Evolutionary conservation across 2,329 filamentous ascomycete species (phyloP), one percentile per base, ranked within the genome.

Genomic region (Tolypocladium ovalisporum): DNA sequence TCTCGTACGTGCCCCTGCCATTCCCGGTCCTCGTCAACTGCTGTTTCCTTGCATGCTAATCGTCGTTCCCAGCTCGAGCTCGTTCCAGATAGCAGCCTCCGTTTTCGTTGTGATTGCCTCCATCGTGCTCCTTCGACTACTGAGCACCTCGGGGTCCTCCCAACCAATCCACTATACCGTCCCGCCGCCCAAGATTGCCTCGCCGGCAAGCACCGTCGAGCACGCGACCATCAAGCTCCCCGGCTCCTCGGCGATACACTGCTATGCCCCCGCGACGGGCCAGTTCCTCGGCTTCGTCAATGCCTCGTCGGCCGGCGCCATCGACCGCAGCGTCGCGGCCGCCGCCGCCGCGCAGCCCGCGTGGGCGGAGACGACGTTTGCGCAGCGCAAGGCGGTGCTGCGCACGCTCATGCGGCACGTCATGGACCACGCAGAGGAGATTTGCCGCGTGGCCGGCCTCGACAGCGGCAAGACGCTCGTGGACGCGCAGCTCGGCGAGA

Each of bases 381-480:
- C 80, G 10, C 80, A 96, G 70, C 82, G 94, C 59, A 81, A 87
- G 62, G 86, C 82, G 65, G 90, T 99, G 52, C 79, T 99, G 61
- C 84, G 85, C 59, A 90, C 90, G 8, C 78, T 99, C 67, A 77
- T 96, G 64, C 87, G 86, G 72, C 86, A 92, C 64, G 80, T 99
- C 12, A 81, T 99, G 58, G 88, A 95, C 62, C 88, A 97, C 69
- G 91, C 97, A 70, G 88, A 93, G 62, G 80, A 87, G 32, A 95
- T 99, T 64, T 92, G 90, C 65, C 82, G 84, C 19, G 84, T 90
- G 35, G 93, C 92, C 54, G 95, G 90, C 67, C 79, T 96, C 39
- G 94, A 99, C 73, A 95, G 90, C 47, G 94, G 94, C 62, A 99
- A 99, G 79, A 97, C 95, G 2, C 89, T 93, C 77, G 85, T 97